A percentile compares a stretch with the other conserved stretches of the same genome.
These are phyloP conservation scores for Lactifluus hygrophoroides DNA, from an alignment of 768 basidiomycete species.

Conservation along the genomic window DNA sequence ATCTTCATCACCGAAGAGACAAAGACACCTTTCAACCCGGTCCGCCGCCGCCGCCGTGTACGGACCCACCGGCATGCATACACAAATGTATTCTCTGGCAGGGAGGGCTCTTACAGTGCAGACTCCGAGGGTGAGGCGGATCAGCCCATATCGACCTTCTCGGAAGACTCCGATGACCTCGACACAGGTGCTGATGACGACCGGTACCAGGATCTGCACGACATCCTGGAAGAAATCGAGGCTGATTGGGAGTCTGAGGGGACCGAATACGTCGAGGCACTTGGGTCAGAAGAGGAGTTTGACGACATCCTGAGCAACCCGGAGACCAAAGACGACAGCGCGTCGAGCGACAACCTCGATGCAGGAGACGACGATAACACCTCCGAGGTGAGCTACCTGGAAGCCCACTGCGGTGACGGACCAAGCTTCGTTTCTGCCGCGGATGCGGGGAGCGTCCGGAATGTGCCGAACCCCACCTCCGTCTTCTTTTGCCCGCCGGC, in stretches of 20 bases:
- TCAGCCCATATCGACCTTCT: neutral
- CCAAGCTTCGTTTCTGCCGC: neutral
- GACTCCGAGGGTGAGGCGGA: neutral
- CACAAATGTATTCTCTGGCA: neutral
- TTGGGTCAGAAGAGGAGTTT: neutral
- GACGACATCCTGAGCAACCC: neutral
- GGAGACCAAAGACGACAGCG: neutral
- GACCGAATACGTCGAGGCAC: neutral
- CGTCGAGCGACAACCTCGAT: neutral
- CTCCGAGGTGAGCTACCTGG: neutral
- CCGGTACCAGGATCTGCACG: neutral
- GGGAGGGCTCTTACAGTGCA: neutral
- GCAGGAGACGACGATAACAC: neutral
- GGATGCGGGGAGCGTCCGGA: neutral
- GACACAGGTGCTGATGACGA: neutral
- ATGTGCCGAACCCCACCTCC: neutral
- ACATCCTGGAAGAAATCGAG: conserved; percentile 6
- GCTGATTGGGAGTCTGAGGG: neutral
- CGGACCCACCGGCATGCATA: neutral
- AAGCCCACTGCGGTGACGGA: neutral
- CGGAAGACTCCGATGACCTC: neutral
- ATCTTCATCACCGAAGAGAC: neutral
- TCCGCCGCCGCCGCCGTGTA: neutral
- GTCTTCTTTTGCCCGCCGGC: neutral
- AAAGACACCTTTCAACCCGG: neutral